Percentiles rank a stretch among this genome's conserved stretches.
These are phyloP conservation scores for Colletotrichum tamarilloi DNA, from an alignment of 2,329 filamentous ascomycete species.

Conservation along the genomic window DNA sequence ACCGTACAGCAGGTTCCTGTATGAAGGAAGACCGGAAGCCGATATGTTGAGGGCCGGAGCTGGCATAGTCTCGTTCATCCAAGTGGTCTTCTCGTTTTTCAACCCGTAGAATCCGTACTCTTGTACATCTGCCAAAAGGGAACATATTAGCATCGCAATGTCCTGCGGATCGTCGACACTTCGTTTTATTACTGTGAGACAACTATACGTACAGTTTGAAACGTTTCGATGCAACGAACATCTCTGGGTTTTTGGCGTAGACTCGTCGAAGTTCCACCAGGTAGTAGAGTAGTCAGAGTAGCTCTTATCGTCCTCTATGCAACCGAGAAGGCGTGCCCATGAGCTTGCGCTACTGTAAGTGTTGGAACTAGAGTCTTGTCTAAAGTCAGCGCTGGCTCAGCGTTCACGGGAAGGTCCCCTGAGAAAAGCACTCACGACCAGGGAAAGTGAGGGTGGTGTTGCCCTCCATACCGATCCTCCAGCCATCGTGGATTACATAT, in stretches of 20 bases:
- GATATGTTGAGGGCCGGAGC: conserved; percentile 37
- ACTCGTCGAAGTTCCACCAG: neutral
- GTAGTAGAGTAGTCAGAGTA: too few relatives aligned
- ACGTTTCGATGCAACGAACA: conserved; percentile 13
- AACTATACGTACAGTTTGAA: neutral
- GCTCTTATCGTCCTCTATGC: neutral
- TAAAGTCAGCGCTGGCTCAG: neutral
- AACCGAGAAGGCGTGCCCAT: neutral
- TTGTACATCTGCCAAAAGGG: conserved; percentile 15
- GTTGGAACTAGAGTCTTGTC: neutral
- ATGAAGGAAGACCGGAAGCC: conserved; percentile 1
- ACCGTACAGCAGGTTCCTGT: neutral
- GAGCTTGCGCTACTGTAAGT: neutral
- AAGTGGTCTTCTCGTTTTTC: conserved; percentile 27
- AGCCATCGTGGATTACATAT: conserved; percentile 41
- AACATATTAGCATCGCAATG: neutral
- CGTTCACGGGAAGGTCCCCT: neutral
- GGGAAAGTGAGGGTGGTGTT: conserved; percentile 32
- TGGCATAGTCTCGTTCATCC: conserved; percentile 1
- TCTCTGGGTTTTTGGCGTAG: neutral
- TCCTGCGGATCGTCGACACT: neutral
- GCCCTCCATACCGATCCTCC: conserved; percentile 34
- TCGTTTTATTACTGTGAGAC: too few relatives aligned
- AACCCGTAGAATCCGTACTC: conserved; percentile 37
- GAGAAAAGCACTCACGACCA: neutral